A percentile compares a stretch with the other conserved stretches of the same genome.
phyloP scores from a whole-genome alignment of 148 eudicot species.

The Fagopyrum esculentum region DNA sequence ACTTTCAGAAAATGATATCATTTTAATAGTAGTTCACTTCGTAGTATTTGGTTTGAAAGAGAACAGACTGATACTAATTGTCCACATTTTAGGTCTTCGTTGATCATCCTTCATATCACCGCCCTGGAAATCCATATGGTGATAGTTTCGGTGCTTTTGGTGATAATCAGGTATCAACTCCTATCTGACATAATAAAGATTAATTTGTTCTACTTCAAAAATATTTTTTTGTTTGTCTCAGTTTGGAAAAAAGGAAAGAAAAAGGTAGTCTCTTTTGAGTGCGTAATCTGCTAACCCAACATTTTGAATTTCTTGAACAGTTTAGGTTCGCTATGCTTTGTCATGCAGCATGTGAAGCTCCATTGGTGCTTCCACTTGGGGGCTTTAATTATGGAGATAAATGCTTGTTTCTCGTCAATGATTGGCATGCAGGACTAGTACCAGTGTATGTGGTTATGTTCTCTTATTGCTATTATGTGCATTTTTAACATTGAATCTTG shows the following conservation, averaged over 20 bases:
- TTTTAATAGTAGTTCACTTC: neutral
- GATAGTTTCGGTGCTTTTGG: constrained; percentile 88
- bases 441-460: constrained; percentile 58
- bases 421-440: constrained; percentile 98
- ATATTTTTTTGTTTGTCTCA: neutral
- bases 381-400: constrained; percentile 89
- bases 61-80: neutral
- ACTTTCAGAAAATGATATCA: neutral
- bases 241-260: neutral
- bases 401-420: constrained; percentile 85
- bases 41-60: constrained; percentile 3
- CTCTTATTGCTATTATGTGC: neutral
- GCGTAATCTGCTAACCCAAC: constrained; percentile 3
- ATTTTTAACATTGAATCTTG: neutral
- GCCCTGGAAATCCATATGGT: constrained; percentile 97
- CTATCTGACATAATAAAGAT: neutral
- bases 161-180: constrained; percentile 71
- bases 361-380: constrained; percentile 93
- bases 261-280: neutral
- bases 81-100: constrained; percentile 65
- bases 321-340: constrained; percentile 92
- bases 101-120: constrained; percentile 89
- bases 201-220: neutral
- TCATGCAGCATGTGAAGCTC: constrained; percentile 99
- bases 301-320: constrained; percentile 37